Percentiles rank a stretch among this genome's conserved stretches.
Evolutionary conservation across 352 stramenopile species (phyloP).

Genomic region (Phytophthora fragariaefolia): DNA sequence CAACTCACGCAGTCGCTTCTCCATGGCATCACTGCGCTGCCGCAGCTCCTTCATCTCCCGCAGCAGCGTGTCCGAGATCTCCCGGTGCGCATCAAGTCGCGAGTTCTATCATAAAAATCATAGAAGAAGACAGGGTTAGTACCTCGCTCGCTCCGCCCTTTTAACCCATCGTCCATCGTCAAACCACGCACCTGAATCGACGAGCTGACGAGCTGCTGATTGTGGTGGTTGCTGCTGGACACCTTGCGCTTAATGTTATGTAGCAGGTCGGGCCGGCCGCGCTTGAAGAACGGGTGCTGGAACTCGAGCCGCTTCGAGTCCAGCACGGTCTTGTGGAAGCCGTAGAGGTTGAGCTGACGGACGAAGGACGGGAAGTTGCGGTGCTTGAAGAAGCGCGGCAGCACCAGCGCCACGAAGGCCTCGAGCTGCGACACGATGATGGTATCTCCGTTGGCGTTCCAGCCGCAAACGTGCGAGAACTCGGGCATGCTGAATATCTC

Average conservation of each 20-base stretch:
- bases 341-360: slow-evolving; percentile 94
- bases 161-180: background rate
- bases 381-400: slow-evolving; percentile 93
- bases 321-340: slow-evolving; percentile 93
- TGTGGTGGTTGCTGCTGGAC: slow-evolving; percentile 58
- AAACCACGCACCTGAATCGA: slow-evolving; percentile 54
- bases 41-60: slow-evolving; percentile 88
- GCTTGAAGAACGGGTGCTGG: slow-evolving; percentile 92
- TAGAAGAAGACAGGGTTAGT: slow-evolving; percentile 5
- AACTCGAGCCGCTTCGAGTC: slow-evolving; percentile 95
- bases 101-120: slow-evolving; percentile 51
- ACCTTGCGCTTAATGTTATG: slow-evolving; percentile 91
- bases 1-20: slow-evolving; percentile 85
- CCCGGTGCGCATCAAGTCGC: slow-evolving; percentile 68
- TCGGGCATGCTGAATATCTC: slow-evolving; percentile 92
- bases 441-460: slow-evolving; percentile 90
- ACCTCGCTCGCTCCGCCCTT: background rate
- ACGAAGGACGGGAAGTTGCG: slow-evolving; percentile 95
- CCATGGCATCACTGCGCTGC: slow-evolving; percentile 86
- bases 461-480: slow-evolving; percentile 88
- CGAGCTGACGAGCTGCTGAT: slow-evolving; percentile 60
- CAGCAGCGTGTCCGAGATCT: slow-evolving; percentile 82
- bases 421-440: slow-evolving; percentile 93
- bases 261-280: slow-evolving; percentile 83
- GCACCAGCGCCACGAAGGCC: slow-evolving; percentile 82